Percentiles rank a stretch among this genome's conserved stretches.
phyloP scores from a whole-genome alignment of 345 rosid genomes.

The Melaleuca quinquenervia region DNA sequence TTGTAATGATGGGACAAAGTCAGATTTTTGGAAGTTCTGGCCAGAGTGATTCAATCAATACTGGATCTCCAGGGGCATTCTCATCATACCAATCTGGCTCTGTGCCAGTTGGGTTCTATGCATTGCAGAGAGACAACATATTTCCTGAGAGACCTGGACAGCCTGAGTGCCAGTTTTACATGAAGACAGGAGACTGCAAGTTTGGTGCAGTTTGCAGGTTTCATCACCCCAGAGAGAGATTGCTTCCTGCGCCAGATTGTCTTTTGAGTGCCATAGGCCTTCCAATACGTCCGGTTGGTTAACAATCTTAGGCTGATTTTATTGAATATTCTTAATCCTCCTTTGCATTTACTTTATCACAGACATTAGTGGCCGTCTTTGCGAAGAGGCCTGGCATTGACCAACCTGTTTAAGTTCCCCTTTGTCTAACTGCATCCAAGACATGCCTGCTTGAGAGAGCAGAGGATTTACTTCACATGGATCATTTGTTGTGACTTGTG shows the following conservation, averaged over 20 bases:
- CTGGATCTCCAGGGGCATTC: conserved; percentile 52
- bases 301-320: neutral
- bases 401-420: neutral
- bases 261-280: conserved; percentile 78
- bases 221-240: conserved; percentile 95
- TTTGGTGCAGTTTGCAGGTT: conserved; percentile 93
- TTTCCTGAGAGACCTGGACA: conserved; percentile 98
- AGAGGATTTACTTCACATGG: neutral
- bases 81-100: conserved; percentile 54
- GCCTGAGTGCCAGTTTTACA: conserved; percentile 91
- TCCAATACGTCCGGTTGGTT: conserved; percentile 89
- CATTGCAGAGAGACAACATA: conserved; percentile 73
- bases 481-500: neutral
- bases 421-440: neutral
- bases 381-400: neutral
- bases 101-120: conserved; percentile 61
- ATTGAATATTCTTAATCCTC: neutral
- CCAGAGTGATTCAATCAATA: conserved; percentile 41
- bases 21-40: conserved; percentile 50
- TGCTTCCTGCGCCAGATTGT: conserved; percentile 91
- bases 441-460: neutral
- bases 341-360: neutral
- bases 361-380: neutral
- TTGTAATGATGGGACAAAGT: conserved; percentile 35
- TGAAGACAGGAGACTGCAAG: conserved; percentile 98